Conservation (phyloP, 805 yeast genomes). For the Yarrowia yakushimensis region DNA sequence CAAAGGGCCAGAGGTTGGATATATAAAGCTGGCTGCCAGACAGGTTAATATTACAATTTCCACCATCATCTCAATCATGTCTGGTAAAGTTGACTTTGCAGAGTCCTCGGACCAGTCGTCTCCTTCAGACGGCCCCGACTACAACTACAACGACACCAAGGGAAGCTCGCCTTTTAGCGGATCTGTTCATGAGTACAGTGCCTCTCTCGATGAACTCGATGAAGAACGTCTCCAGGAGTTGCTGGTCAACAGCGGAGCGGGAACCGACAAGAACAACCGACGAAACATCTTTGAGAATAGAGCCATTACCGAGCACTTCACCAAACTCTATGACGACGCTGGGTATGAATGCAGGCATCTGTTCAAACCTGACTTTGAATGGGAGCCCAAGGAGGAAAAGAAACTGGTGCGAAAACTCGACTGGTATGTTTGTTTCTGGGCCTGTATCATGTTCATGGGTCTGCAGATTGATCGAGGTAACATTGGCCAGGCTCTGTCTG, state of each 20-base stretch:
- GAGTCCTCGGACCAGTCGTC: background rate
- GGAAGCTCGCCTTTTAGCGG: background rate
- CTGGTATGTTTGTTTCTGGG: slow-evolving; percentile 53
- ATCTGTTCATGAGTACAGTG: background rate
- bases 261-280: background rate
- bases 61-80: background rate
- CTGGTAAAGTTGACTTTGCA: background rate
- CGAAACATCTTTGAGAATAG: slow-evolving; percentile 45
- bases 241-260: slow-evolving; percentile 15
- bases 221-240: slow-evolving; percentile 22
- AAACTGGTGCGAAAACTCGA: slow-evolving; percentile 52
- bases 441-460: slow-evolving; percentile 57
- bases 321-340: slow-evolving; percentile 45
- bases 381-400: slow-evolving; percentile 53
- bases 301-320: slow-evolving; percentile 45
- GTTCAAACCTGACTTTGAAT: slow-evolving; percentile 56
- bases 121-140: background rate
- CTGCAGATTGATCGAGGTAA: slow-evolving; percentile 59
- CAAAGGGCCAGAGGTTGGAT: background rate
- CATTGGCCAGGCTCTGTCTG: slow-evolving; percentile 56
- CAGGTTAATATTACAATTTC: background rate
- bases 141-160: background rate
- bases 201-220: background rate
- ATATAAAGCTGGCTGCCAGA: background rate
- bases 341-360: slow-evolving; percentile 53